These are phyloP conservation scores for Rhododendron molle DNA, from an alignment of 148 eudicot genomes.

Conservation along the genomic window DNA sequence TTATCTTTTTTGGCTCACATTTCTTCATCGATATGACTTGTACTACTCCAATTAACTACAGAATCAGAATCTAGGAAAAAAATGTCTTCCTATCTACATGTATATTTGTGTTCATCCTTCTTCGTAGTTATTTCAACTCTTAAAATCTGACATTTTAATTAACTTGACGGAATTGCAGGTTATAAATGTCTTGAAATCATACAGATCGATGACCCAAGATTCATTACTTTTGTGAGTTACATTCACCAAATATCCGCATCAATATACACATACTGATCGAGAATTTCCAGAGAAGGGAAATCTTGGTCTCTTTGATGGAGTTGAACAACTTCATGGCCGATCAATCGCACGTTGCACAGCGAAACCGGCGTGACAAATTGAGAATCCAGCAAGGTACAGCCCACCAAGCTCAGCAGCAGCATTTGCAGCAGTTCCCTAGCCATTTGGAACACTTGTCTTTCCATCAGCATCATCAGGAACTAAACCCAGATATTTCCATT, in stretches of 20 bases:
- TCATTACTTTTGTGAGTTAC: background rate
- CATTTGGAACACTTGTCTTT: conserved; percentile 4
- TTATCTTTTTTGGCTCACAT: background rate
- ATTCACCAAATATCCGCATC: background rate
- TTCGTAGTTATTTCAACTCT: background rate
- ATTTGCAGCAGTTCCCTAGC: conserved; percentile 8
- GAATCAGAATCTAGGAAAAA: background rate
- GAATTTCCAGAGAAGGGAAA: background rate
- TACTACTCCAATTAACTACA: background rate
- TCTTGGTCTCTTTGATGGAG: conserved; percentile 23
- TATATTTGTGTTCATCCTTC: background rate
- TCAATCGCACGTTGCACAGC: conserved; percentile 33
- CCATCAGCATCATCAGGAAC: conserved; percentile 5
- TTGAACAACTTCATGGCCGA: conserved; percentile 26
- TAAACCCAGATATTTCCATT: conserved; percentile 12
- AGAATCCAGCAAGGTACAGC: conserved; percentile 25
- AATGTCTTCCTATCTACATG: background rate
- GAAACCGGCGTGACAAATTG: conserved; percentile 39
- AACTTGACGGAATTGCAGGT: background rate
- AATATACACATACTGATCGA: background rate
- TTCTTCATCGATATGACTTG: background rate
- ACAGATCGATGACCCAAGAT: background rate
- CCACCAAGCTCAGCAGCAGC: background rate
- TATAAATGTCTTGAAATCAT: background rate
- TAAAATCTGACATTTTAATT: background rate